Percentiles rank a stretch among this genome's conserved stretches.
These are phyloP conservation scores for Apiospora aurea DNA, from an alignment of 2,329 filamentous ascomycete genomes.

Conservation along the genomic window DNA sequence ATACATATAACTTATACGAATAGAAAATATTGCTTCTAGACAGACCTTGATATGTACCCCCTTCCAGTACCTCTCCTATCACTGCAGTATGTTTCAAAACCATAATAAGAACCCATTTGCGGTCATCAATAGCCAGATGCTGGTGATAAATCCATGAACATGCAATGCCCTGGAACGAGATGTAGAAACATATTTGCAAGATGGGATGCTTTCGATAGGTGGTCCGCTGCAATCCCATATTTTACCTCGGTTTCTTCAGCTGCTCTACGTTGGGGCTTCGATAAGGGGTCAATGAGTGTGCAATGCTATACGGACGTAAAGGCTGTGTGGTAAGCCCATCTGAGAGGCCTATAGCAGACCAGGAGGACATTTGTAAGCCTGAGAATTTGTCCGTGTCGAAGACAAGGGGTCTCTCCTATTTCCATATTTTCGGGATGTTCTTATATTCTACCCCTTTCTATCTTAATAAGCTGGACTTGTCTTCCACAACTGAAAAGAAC, in stretches of 20 bases:
- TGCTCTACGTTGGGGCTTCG: neutral
- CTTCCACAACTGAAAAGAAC: neutral
- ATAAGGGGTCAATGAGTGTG: neutral
- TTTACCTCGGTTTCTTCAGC: neutral
- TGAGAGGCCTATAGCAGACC: neutral
- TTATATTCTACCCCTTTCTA: neutral
- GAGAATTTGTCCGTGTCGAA: neutral
- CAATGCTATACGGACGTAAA: no score
- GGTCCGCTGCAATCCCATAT: neutral
- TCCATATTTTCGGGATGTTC: neutral
- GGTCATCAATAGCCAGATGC: neutral
- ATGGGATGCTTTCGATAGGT: neutral
- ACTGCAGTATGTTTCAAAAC: neutral
- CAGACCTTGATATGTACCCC: neutral
- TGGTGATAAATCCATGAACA: neutral
- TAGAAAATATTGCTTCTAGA: neutral
- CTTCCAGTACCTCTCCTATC: no score
- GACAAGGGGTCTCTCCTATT: neutral
- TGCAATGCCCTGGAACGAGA: neutral
- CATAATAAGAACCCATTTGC: neutral
- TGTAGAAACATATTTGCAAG: neutral
- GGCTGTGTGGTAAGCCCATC: neutral
- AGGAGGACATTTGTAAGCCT: neutral
- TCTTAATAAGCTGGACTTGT: neutral
- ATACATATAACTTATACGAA: no score